A percentile compares a stretch with the other conserved stretches of the same genome.
Conservation (phyloP, 2,329 filamentous ascomycete genomes). For the Fusarium xyrophilum region DNA sequence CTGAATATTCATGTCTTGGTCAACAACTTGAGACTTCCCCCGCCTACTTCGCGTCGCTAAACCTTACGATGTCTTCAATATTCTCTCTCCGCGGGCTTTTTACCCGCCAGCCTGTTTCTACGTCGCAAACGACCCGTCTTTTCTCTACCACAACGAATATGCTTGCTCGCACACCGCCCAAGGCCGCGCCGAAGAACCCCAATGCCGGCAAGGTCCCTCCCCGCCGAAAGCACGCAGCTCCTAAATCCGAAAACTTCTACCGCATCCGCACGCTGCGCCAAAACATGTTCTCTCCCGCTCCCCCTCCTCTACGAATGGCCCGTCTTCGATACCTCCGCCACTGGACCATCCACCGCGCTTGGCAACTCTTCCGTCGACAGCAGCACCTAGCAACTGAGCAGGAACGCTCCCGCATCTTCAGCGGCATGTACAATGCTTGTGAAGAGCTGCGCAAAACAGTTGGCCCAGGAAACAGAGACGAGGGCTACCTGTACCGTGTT, state of each 20-base stretch:
- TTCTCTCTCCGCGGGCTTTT: constrained; percentile 45
- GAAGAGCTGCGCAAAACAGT: constrained; percentile 76
- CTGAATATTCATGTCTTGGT: neutral
- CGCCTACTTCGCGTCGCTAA: neutral
- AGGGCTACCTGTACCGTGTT: constrained; percentile 81
- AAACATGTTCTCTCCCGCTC: constrained; percentile 59
- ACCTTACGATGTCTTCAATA: constrained; percentile 40
- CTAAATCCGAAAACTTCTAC: constrained; percentile 50
- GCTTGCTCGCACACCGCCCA: constrained; percentile 44
- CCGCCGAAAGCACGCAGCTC: constrained; percentile 40
- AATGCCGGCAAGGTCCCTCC: constrained; percentile 35
- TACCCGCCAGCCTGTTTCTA: constrained; percentile 28
- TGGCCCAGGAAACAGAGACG: constrained; percentile 62
- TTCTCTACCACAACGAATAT: constrained; percentile 45
- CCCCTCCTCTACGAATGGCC: constrained; percentile 81
- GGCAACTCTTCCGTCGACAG: constrained; percentile 79
- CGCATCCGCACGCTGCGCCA: constrained; percentile 55
- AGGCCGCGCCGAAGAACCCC: constrained; percentile 37
- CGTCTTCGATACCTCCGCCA: constrained; percentile 88
- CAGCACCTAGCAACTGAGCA: constrained; percentile 68
- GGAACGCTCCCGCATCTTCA: constrained; percentile 80
- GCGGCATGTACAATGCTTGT: constrained; percentile 82
- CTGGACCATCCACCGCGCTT: constrained; percentile 99
- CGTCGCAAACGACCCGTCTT: constrained; percentile 33
- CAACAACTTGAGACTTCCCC: neutral